phyloP scores from a whole-genome alignment of 148 eudicot species.

The Gaultheria prostrata region DNA sequence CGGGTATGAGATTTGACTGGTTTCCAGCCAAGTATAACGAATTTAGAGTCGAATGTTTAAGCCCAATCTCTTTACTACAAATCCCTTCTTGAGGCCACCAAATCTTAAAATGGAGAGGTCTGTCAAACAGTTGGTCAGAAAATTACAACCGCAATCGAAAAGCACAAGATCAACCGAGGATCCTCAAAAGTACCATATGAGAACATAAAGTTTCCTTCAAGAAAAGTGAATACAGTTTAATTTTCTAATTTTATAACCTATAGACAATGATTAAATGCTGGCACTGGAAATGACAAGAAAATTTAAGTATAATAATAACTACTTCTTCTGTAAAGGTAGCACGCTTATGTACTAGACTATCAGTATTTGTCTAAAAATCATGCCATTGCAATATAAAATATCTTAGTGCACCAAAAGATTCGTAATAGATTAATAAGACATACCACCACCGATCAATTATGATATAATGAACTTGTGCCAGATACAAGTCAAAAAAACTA shows the following conservation, averaged over 20 bases:
- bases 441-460: not conserved
- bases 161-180: not conserved
- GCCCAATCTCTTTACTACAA: not conserved
- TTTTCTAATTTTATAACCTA: no score
- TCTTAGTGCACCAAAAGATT: not conserved
- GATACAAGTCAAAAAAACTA: not conserved
- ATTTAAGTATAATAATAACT: not conserved
- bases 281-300: slow-evolving; percentile 6
- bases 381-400: not conserved
- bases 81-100: not conserved
- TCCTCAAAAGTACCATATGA: not conserved
- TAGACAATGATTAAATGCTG: not conserved
- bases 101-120: not conserved
- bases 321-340: not conserved
- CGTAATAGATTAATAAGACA: not conserved
- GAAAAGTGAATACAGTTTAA: not conserved
- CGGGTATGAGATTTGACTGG: not conserved
- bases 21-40: not conserved
- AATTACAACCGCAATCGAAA: not conserved
- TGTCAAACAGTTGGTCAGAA: not conserved
- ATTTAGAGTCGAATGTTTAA: not conserved
- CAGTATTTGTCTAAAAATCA: not conserved
- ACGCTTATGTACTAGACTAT: not conserved
- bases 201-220: not conserved
- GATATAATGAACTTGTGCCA: not conserved